Base-by-base conservation (phyloP, 148 eudicot species). In the Suaeda aralocaspica region DNA sequence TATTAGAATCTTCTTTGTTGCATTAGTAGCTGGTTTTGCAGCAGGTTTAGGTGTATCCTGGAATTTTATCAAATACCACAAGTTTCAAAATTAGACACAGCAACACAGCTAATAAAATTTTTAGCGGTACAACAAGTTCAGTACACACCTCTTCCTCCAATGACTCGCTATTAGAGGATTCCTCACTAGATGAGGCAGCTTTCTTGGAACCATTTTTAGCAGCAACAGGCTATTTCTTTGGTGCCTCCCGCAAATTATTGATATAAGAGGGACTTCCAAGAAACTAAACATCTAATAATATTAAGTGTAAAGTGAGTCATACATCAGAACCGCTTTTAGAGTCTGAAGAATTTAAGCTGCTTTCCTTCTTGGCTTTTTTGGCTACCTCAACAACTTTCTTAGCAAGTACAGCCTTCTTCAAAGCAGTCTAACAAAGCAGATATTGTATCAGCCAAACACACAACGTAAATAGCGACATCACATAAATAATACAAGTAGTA, bases 281-380 rank as follows among this genome's bases (percentile, higher is more conserved):
- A 8, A 30, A 8, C 41, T 36, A 8, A 36, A 36, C 41, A 36
- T 36, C 4, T 36, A 36, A 36, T 3, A 36, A 36, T 36, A 36
- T 3, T 4, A n/a, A 3, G 41, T 36, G 8, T 36, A 36, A 4
- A 3, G 63, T 73, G 30, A 72, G 76, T n/a, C n/a, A n/a, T n/a
- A 69, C 82, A 9, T 74, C 78, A 21, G 84, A 80, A 26, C 80
- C 88, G 75, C 80, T 76, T 0, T 83, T 85, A 24, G 84, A 78
- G 21, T 74, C 82, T 1, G 80, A 72, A n/a, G 67, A 75, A n/a
- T n/a, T 82, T 5, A 84, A 77, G 66, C 79, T 75, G 73, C 75
- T 64, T 29, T 73, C 52, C 33, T 19, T 13, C 29, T 71, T 58
- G 10, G 50, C 50, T 42, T 83, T 81, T 31, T 66, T 79, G 22